Evolutionary conservation across 2,329 filamentous ascomycete genomes (phyloP).

Genomic region (Aspergillus tamarii): DNA sequence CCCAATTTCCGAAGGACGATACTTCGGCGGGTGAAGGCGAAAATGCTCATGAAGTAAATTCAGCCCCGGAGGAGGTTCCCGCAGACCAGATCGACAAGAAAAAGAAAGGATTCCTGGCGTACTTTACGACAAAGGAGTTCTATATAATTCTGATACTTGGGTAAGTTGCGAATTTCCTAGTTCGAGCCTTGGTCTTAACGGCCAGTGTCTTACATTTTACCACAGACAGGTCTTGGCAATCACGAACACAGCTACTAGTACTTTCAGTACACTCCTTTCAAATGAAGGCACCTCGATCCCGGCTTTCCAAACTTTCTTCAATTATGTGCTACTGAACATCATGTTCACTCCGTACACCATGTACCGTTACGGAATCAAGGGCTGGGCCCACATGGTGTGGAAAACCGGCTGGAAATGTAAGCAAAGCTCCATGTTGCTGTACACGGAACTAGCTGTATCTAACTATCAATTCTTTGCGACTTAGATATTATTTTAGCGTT

Average conservation of each 20-base stretch:
- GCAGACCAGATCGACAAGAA: conserved; percentile 44
- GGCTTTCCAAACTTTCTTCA: conserved; percentile 94
- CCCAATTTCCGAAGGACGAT: conserved; percentile 22
- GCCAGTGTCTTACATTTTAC: conserved; percentile 10
- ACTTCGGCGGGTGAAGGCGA: conserved; percentile 21
- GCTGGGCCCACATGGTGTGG: conserved; percentile 65
- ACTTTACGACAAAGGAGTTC: conserved; percentile 82
- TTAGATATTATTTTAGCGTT: conserved; percentile 82
- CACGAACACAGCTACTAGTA: conserved; percentile 91
- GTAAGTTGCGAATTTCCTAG: conserved; percentile 41
- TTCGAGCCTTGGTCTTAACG: background rate
- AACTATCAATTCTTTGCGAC: background rate
- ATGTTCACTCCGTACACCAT: conserved; percentile 82
- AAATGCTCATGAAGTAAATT: conserved; percentile 19
- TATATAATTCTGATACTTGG: conserved; percentile 81
- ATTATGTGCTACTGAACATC: conserved; percentile 80
- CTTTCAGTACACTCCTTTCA: conserved; percentile 77
- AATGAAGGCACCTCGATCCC: conserved; percentile 76
- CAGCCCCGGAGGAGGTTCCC: conserved; percentile 25
- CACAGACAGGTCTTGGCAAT: conserved; percentile 76
- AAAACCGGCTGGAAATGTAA: conserved; percentile 83
- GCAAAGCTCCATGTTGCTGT: conserved; percentile 6
- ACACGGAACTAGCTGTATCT: background rate
- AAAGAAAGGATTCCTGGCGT: conserved; percentile 63
- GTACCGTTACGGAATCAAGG: conserved; percentile 74